A percentile compares a stretch with the other conserved stretches of the same genome.
Evolutionary conservation across 1,139 yeast species (phyloP).

Genomic region (Yamadazyma sp.): DNA sequence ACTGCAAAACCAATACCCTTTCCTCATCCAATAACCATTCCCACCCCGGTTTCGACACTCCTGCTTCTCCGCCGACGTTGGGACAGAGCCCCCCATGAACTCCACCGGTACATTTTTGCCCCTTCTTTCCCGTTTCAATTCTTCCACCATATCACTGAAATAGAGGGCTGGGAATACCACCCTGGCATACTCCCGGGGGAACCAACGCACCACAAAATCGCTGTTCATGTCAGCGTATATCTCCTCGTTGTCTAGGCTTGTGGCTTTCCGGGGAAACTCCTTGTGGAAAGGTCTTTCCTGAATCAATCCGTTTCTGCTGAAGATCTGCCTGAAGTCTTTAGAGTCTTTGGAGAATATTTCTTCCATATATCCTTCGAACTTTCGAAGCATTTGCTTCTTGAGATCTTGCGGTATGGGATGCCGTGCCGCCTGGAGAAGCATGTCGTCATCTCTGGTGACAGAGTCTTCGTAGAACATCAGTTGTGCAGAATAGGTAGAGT

Average conservation of each 20-base stretch:
- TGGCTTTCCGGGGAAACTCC: conserved; percentile 35
- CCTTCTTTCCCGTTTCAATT: conserved; percentile 10
- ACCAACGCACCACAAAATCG: conserved; percentile 31
- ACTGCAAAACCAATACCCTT: conserved; percentile 35
- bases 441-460: conserved; percentile 17
- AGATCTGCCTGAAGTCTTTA: conserved; percentile 18
- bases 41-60: conserved; percentile 28
- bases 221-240: conserved; percentile 30
- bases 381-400: conserved; percentile 1
- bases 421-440: conserved; percentile 11
- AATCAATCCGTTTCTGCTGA: conserved; percentile 22
- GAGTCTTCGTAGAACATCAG: conserved; percentile 16
- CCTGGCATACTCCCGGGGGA: conserved; percentile 25
- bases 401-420: conserved; percentile 5
- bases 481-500: background rate
- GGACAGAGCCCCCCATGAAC: conserved; percentile 32
- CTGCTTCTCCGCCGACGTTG: conserved; percentile 30
- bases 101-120: conserved; percentile 10
- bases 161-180: conserved; percentile 27
- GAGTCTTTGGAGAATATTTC: conserved; percentile 23
- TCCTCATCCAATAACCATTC: conserved; percentile 27
- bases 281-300: conserved; percentile 29
- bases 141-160: conserved; percentile 22
- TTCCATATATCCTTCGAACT: conserved; percentile 7
- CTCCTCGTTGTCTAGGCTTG: conserved; percentile 35